Conservation (phyloP, 257 asterid species). For the Lycium barbarum region DNA sequence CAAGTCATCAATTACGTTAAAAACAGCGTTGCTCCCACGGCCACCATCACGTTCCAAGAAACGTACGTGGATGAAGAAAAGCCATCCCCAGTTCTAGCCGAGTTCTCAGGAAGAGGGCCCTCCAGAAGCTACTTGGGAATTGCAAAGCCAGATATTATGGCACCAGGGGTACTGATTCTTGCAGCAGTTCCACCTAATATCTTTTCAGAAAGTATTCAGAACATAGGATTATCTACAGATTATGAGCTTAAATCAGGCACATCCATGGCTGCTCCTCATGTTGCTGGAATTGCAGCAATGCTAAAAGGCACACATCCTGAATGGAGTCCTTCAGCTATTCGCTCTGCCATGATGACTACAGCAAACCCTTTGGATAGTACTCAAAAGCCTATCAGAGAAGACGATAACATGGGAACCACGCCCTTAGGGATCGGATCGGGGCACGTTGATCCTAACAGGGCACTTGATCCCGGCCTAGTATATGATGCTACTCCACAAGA, state of each 20-base stretch:
- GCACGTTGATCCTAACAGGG: background rate
- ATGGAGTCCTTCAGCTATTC: slow-evolving; percentile 33
- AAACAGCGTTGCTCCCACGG: slow-evolving; percentile 12
- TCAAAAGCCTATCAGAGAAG: slow-evolving; percentile 9
- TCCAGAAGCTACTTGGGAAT: slow-evolving; percentile 27
- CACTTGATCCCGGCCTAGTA: background rate
- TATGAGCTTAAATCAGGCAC: slow-evolving; percentile 30
- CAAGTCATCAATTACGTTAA: slow-evolving; percentile 31
- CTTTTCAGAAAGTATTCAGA: background rate
- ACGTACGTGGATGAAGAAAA: slow-evolving; percentile 1
- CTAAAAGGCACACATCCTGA: slow-evolving; percentile 28
- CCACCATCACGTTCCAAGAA: slow-evolving; percentile 28
- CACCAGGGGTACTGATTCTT: slow-evolving; percentile 27
- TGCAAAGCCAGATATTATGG: slow-evolving; percentile 28
- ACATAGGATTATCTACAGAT: background rate
- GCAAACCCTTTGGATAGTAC: slow-evolving; percentile 30
- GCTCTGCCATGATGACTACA: slow-evolving; percentile 39
- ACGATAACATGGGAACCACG: background rate
- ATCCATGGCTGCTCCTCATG: slow-evolving; percentile 33
- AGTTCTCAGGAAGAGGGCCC: slow-evolving; percentile 19
- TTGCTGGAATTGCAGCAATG: slow-evolving; percentile 35
- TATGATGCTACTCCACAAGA: slow-evolving; percentile 21
- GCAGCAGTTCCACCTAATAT: slow-evolving; percentile 18
- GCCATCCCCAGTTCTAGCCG: slow-evolving; percentile 23
- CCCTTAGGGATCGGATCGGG: background rate